Evolutionary conservation across 2,329 filamentous ascomycete species (phyloP).

Genomic region (Cladobotryum protrusum): DNA sequence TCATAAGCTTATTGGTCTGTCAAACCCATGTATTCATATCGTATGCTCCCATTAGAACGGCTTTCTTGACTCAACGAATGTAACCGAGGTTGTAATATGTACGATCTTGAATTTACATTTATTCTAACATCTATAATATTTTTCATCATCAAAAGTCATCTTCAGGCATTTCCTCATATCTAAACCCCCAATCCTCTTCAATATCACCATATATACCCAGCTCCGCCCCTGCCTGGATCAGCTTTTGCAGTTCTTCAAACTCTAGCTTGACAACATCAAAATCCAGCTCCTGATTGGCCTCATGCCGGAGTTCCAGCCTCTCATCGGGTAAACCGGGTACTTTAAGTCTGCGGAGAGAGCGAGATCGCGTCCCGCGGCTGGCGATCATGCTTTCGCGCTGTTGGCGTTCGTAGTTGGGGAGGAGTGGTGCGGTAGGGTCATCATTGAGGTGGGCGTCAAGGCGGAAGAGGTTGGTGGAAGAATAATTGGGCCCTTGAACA

Average conservation of each 20-base stretch:
- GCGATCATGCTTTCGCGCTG: conserved; percentile 38
- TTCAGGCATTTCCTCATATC: conserved; percentile 25
- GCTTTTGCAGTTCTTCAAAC: conserved; percentile 8
- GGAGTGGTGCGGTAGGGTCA: conserved; percentile 38
- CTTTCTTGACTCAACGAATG: too few species aligned
- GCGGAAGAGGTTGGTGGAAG: conserved; percentile 39
- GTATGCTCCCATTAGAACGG: too few species aligned
- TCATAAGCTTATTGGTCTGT: too few species aligned
- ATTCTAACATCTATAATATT: background rate
- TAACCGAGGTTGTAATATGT: background rate
- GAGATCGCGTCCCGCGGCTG: conserved; percentile 18
- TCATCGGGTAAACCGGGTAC: conserved; percentile 11
- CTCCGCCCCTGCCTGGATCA: conserved; percentile 22
- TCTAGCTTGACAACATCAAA: conserved; percentile 21
- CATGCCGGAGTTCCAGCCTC: conserved; percentile 16
- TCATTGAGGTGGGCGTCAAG: conserved; percentile 42
- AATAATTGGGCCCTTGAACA: conserved; percentile 50
- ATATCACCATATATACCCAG: conserved; percentile 21
- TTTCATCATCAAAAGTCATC: background rate
- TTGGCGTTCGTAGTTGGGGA: conserved; percentile 34
- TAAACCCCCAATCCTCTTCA: conserved; percentile 30
- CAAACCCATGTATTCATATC: too few species aligned
- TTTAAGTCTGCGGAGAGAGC: conserved; percentile 22
- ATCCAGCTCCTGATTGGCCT: conserved; percentile 22
- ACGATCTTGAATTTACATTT: background rate